Evolutionary conservation across 768 basidiomycete species (phyloP), one percentile per base, ranked within the genome.

Genomic region (Leccinum longicurvipes): DNA sequence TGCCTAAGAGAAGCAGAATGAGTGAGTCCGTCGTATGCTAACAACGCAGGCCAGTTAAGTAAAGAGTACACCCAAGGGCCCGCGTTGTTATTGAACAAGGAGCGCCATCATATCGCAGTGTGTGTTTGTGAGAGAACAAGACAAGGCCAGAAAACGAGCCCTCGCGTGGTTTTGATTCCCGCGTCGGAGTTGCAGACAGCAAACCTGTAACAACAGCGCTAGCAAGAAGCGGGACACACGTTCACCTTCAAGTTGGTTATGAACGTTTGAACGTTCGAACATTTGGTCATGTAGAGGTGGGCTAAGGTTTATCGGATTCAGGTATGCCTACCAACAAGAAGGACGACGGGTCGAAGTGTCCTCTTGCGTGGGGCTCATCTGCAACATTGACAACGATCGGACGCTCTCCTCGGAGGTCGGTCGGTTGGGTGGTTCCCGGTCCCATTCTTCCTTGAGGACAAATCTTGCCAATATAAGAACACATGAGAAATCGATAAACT

Each of bases 41-140:
- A 67, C 55, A 62, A 63, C 55, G 58, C 62, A 63, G 60, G 65
- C 58, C 61, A 55, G 50, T 57, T 53, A 19, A 53, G 58, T 29
- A 36, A 50, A 46, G 32, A 45, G 39, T 41, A 41, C 9, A 55
- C 61, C 56, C 65, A 63, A 67, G 67, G 67, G 67, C 72, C 78
- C 78, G 72, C 74, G 75, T 75, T 75, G 79, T 76, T 78, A 84
- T 65, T 72, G 74, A 68, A 75, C 70, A 71, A 83, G 74, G 65
- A 80, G 70, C 75, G 75, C 77, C 81, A 84, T 84, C 61, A 63
- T 65, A 49, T 36, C 12, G 54, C 17, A 8, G 32, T 19, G 61
- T 42, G 58, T 58, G 55, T 41, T 19, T 19, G 54, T 56, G 56
- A 28, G 52, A 34, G 50, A 32, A 57, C 6, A 15, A 47, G 39